These are phyloP conservation scores for Dalechampia spathulata DNA, from an alignment of 441 rosid species.

Conservation along the genomic window DNA sequence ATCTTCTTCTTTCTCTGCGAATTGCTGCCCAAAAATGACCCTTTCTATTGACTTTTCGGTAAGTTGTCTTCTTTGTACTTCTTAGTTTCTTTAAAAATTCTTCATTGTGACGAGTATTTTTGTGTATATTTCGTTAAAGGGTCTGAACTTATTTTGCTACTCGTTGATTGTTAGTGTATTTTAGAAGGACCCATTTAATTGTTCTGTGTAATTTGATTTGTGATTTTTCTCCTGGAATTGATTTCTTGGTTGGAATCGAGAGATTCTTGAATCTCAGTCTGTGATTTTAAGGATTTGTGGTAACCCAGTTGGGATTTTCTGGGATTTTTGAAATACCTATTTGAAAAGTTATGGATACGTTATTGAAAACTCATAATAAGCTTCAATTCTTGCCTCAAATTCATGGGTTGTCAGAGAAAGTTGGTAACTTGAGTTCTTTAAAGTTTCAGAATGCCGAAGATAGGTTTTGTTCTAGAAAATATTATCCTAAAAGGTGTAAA, in stretches of 20 bases:
- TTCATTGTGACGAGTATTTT: not conserved
- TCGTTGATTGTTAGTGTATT: not conserved
- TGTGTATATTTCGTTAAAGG: not conserved
- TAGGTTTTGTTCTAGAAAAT: conserved; percentile 30
- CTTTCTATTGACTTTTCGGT: conserved; percentile 1
- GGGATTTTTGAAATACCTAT: conserved; percentile 3
- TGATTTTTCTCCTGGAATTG: conserved; percentile 8
- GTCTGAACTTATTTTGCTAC: not conserved
- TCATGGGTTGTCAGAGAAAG: conserved; percentile 52
- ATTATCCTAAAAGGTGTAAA: conserved; percentile 17
- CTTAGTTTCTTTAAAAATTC: not conserved
- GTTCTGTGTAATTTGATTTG: not conserved
- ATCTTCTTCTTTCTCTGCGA: not conserved
- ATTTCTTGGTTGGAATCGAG: conserved; percentile 6
- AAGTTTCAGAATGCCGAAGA: conserved; percentile 29
- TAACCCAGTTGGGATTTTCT: conserved; percentile 17
- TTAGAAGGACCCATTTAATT: not conserved
- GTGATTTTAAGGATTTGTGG: conserved; percentile 13
- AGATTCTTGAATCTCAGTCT: conserved; percentile 1
- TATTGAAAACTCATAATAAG: conserved; percentile 62
- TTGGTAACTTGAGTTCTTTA: conserved; percentile 27
- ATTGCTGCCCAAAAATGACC: not conserved
- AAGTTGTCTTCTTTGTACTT: not conserved
- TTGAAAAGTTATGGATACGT: conserved; percentile 54
- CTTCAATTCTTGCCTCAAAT: conserved; percentile 49